phyloP scores from a whole-genome alignment of 164 flowering plant species.

The Magnolia kwangsiensis region DNA sequence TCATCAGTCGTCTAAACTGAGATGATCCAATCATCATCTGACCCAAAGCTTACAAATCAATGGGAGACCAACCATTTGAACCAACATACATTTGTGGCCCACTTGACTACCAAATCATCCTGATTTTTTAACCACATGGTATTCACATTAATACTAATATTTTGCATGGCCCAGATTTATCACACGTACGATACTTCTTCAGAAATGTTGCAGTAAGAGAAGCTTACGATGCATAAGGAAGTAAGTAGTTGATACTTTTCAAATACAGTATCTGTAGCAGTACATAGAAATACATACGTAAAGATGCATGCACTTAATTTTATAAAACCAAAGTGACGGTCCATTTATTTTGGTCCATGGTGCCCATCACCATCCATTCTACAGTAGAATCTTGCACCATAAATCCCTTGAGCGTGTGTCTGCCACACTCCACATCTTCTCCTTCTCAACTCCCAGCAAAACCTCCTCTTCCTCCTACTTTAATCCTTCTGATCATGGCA shows the following conservation, averaged over 20 bases:
- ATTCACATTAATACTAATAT: too few relatives aligned
- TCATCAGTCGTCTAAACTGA: not conserved
- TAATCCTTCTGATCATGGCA: not conserved
- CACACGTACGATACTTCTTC: too few relatives aligned
- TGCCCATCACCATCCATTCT: not conserved
- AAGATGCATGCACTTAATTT: not conserved
- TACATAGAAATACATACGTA: not conserved
- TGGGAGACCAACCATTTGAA: too few relatives aligned
- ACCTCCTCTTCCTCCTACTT: not conserved
- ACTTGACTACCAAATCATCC: too few relatives aligned
- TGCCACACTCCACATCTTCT: conserved; percentile 7
- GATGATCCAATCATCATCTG: not conserved
- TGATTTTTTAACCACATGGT: too few relatives aligned
- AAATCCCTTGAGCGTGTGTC: conserved; percentile 10
- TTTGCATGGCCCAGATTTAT: too few relatives aligned
- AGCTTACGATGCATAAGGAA: too few relatives aligned
- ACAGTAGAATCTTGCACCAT: not conserved
- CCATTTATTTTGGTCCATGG: not conserved
- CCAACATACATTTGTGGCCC: too few relatives aligned
- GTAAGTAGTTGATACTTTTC: too few relatives aligned
- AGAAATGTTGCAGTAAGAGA: too few relatives aligned
- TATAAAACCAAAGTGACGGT: not conserved
- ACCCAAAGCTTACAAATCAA: not conserved
- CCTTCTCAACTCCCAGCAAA: not conserved
- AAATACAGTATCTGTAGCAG: too few relatives aligned